Percentiles rank a stretch among this genome's conserved stretches.
These are phyloP conservation scores for Kodamaea derodonti DNA, from an alignment of 1,139 yeast species.

Conservation along the genomic window DNA sequence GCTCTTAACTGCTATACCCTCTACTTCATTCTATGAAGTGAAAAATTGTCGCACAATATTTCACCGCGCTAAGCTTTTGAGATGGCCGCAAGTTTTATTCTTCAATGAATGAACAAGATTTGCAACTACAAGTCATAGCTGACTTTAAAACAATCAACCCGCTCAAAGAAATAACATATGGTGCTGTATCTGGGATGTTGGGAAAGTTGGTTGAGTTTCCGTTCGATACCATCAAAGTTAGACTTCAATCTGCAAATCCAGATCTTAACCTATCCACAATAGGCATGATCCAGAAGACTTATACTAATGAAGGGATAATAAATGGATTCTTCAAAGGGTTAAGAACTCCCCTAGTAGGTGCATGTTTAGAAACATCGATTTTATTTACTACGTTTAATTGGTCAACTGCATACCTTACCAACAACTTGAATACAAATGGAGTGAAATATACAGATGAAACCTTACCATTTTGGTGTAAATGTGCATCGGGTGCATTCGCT, in stretches of 20 bases:
- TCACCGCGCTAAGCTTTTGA: background rate
- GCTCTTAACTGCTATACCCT: too few relatives aligned
- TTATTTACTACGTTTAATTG: slow-evolving; percentile 59
- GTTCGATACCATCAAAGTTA: slow-evolving; percentile 86
- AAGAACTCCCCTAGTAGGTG: slow-evolving; percentile 79
- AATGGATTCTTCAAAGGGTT: slow-evolving; percentile 58
- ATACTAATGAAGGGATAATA: slow-evolving; percentile 59
- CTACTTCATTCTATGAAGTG: background rate
- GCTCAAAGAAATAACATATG: slow-evolving; percentile 37
- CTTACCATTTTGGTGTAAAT: slow-evolving; percentile 36
- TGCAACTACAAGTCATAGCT: background rate
- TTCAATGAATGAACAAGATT: slow-evolving; percentile 1
- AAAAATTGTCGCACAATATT: background rate
- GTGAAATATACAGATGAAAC: slow-evolving; percentile 10
- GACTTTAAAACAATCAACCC: slow-evolving; percentile 17
- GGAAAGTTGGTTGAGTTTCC: slow-evolving; percentile 90
- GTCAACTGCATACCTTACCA: slow-evolving; percentile 31
- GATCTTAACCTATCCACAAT: slow-evolving; percentile 27
- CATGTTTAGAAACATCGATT: slow-evolving; percentile 80
- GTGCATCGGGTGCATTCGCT: slow-evolving; percentile 72
- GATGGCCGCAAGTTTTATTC: slow-evolving; percentile 1
- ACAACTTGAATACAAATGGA: slow-evolving; percentile 4
- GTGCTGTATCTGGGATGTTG: slow-evolving; percentile 67
- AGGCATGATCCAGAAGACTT: slow-evolving; percentile 60
- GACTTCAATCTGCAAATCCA: slow-evolving; percentile 60